phyloP scores from a whole-genome alignment of 1,139 yeast genomes.

The Insectozyma bohioensis region DNA sequence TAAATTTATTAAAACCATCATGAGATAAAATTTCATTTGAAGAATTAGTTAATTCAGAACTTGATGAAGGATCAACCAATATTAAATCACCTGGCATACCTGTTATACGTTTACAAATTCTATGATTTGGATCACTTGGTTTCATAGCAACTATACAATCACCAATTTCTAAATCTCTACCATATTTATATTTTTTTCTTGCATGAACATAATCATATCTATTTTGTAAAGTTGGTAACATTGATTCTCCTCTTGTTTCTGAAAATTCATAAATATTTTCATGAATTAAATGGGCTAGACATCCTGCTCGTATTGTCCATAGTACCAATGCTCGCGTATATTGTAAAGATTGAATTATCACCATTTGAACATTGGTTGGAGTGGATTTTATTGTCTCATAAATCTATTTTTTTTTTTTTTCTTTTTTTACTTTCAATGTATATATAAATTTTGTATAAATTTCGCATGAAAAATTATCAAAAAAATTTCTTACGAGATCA shows the following conservation, averaged over 20 bases:
- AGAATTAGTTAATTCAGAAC: constrained; percentile 49
- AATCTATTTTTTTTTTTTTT: no score
- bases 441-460: no score
- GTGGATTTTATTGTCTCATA: no score
- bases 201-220: constrained; percentile 80
- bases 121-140: constrained; percentile 83
- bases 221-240: constrained; percentile 86
- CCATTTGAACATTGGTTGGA: no score
- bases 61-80: constrained; percentile 74
- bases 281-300: constrained; percentile 66
- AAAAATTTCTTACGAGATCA: no score
- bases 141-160: constrained; percentile 86
- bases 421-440: no score
- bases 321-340: no score
- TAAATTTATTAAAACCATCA: constrained; percentile 57
- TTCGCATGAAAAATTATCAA: no score
- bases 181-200: constrained; percentile 58
- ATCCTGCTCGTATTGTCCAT: constrained; percentile 61
- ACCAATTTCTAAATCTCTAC: constrained; percentile 67
- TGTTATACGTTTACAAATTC: constrained; percentile 89
- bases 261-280: constrained; percentile 72
- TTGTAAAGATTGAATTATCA: no score
- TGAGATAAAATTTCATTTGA: constrained; percentile 28
- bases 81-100: constrained; percentile 96
- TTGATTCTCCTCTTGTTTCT: constrained; percentile 88